Evolutionary conservation across 208 protist species (phyloP), one percentile per base, ranked within the genome.

Genomic region (Trichomonas vaginalis): DNA sequence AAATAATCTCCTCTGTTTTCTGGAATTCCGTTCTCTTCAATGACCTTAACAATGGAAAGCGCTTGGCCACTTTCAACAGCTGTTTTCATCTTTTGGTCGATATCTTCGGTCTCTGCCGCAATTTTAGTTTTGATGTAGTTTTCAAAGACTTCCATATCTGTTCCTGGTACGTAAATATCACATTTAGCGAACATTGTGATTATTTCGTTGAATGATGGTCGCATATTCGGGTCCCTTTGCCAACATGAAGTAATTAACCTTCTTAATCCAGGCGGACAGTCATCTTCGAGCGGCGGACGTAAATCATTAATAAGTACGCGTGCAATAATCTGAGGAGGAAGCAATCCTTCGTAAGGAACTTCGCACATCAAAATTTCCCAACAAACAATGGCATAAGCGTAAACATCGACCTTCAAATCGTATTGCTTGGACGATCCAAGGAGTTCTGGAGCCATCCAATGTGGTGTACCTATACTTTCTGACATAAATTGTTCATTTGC

Each of bases 371-470:
- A 70, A 45, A 95, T 40, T 95, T 95, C 88, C 23, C 42, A 56
- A 6, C 61, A 45, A 70, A 70, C 49, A 12, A 95, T 95, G 15
- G n/a, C 88, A 51, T 79, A 95, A 3, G 88, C 45, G 39, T 95
- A 95, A 39, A 95, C 88, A 70, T 95, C 88, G 10, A 70, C 32
- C 47, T 95, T 95, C 14, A 70, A 79, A 45, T 40, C 15, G 27
- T 95, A 95, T 21, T 32, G 27, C 0, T 39, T 6, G 3, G 15
- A 45, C 15, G 27, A 40, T 46, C 10, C 2, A 40, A 95, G 23
- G 27, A 70, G 23, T 70, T 95, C 88, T 47, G 88, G 88, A 51
- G 88, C 42, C 88, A 95, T 95, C 88, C 88, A 95, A 32, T 62
- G 45, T 15, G 37, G 32, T 32, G 88, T 51, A 40, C 88, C 88